Base-by-base conservation (phyloP, 768 basidiomycete genomes). In the Guyanaporus albipodus region DNA sequence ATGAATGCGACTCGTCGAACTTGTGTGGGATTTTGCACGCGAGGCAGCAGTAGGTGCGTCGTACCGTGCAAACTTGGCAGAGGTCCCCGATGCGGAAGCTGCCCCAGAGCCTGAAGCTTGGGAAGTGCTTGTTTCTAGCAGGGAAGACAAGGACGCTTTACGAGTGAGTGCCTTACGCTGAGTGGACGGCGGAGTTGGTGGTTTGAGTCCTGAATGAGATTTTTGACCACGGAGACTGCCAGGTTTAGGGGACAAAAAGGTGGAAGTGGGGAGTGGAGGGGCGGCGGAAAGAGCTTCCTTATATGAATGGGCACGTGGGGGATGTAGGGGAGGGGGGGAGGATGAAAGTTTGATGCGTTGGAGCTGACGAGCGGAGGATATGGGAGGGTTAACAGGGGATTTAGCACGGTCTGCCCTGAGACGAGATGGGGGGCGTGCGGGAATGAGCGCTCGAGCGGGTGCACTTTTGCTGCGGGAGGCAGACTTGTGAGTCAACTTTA, bases 31-130 rank as follows among this genome's bases (percentile, higher is more conserved):
- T 62, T 86, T 89, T 35, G 89, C 89, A 58, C 83, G 79, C 11
- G 89, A 91, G 19, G 89, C 85, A 6, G 83, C 85, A 10, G 89
- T 91, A 1, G 88, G 83, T 34, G 85, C 78, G 45, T 87, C 83
- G 61, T 91, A 91, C 29, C 87, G 74, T 38, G 72, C 62, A 55
- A 54, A 52, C 26, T 73, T 77, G 41, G 67, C 56, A 21, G 70
- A 71, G 31, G 71, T 54, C 4, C 68, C 62, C 3, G 60, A 57
- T 42, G 53, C 34, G 6, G 63, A 53, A 56, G 64, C 53, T 42
- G 69, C 65, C 56, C 75, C 76, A 57, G 78, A 77, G 62, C 79
- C 77, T 69, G 71, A 63, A 45, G 77, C 77, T 60, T 83, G 80
- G 46, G 77, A 63, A 31, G 76, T 74, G 44, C 67, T 75, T 44